Evolutionary conservation across 208 protist species (phyloP), one percentile per base, ranked within the genome.

Genomic region (Zelonia costaricensis): DNA sequence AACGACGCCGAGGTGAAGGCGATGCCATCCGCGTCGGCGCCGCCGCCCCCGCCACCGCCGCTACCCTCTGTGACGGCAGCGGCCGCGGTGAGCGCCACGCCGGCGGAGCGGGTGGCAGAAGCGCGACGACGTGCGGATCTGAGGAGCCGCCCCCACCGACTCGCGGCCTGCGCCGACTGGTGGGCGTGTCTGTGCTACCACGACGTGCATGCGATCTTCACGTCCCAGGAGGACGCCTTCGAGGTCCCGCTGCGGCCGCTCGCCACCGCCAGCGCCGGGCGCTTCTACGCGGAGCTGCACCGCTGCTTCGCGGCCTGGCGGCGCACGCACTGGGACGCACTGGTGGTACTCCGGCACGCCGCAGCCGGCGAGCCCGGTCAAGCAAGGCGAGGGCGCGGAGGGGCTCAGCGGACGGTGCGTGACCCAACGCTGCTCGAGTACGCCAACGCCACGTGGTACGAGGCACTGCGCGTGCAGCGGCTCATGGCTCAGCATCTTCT

Each of bases 401-500:
- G 25, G 9, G 27, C 56, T 15, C 4, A 15, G 40, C 40, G 57
- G 16, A n/a, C n/a, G 8, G 56, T 72, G n/a, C 49, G 57, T 25
- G 48, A 72, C 35, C 65, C 51, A 10, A 25, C 5, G 15, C 40
- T 40, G 43, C 62, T 76, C 8, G 57, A 70, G 39, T 69, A 67
- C 36, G 57, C 57, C 27, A 64, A 65, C 40, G 66, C 69, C 0
- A 46, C 62, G 30, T 92, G 82, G 70, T 77, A 78, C 27, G 85
- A 84, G 65, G 82, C 76, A 6, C 55, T 88, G 27, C 74, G 85
- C n/a, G 78, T 92, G 52, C 66, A 88, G 69, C 78, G 85, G 27
- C 67, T 92, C 10, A 81, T 86, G 72, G 53, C 62, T 10, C 70
- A 83, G n/a, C 59, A 60, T 7, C 51, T 90, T 3, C 65, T 86